Evolutionary conservation across 192 early-diverging fungal genomes (phyloP), one percentile per base, ranked within the genome.

Genomic region (Backusella tarrabulga): DNA sequence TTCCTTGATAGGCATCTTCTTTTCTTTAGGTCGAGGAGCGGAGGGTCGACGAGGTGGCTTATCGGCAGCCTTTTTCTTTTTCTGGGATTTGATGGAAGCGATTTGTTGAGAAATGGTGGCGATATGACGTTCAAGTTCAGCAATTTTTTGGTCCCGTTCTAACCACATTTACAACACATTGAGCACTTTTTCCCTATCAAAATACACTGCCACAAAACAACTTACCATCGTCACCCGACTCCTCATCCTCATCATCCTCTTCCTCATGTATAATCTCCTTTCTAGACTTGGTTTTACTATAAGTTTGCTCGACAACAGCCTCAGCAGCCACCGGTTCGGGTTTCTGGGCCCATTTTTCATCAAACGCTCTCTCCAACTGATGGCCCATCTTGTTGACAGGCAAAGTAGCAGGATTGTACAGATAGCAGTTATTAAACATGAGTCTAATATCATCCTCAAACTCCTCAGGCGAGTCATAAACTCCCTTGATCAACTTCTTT

Each of bases 381-480:
- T 87, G 79, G 1, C 91, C 95, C 60, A 89, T 89, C 38, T 89
- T 85, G 80, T 94, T 88, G 1, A 97, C 90, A 3, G 87, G 88
- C 23, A 88, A 81, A 0, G 88, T 89, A 0, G 88, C 85, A 21
- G 91, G 87, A 71, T 96, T 95, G 85, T 93, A 96, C 1, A 79
- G 74, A 72, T 88, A 94, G 85, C 95, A 97, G 83, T 97, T 97
- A 71, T 85, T 81, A 76, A 97, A 88, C 86, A 96, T 94, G 26
- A 95, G 83, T 15, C 87, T 86, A 26, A 91, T 78, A 76, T 97
- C 95, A 5, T 87, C 32, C 76, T 91, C 88, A 74, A 93, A 94
- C 68, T 91, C 91, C 14, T 88, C 85, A 9, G 87, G 81, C 29
- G 79, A 79, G 7, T 74, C 56, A 78, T 97, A 97, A 14, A 83